Evolutionary conservation across 2,329 filamentous ascomycete genomes (phyloP).

Genomic region (Zymoseptoria tritici): DNA sequence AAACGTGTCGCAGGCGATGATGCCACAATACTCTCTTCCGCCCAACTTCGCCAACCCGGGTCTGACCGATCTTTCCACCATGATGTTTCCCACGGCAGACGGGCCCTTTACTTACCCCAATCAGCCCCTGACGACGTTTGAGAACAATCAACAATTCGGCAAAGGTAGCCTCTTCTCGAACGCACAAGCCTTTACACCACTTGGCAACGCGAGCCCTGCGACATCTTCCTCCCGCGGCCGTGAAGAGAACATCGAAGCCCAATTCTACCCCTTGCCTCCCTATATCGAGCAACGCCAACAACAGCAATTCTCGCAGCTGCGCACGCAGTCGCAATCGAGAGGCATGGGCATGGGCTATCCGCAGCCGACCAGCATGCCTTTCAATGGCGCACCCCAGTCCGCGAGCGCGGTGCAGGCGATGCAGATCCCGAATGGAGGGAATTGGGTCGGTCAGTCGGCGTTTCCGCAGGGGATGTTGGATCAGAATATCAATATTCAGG

Average conservation of each 20-base stretch:
- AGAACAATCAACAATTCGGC: constrained; percentile 36
- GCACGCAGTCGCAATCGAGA: constrained; percentile 15
- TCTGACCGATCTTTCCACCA: constrained; percentile 63
- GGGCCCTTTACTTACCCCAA: constrained; percentile 76
- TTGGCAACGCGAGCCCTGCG: constrained; percentile 9
- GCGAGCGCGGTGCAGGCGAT: constrained; percentile 11
- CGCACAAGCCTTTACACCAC: constrained; percentile 10
- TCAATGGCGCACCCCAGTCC: constrained; percentile 14
- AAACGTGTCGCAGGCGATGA: constrained; percentile 15
- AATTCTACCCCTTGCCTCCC: constrained; percentile 63
- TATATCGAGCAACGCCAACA: constrained; percentile 54
- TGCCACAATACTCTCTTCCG: constrained; percentile 19
- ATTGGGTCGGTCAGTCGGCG: constrained; percentile 15
- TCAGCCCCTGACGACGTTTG: constrained; percentile 58
- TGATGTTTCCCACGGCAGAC: constrained; percentile 66
- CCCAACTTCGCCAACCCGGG: constrained; percentile 33
- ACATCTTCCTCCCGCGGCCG: constrained; percentile 12
- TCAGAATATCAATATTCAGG: constrained; percentile 30
- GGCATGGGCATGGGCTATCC: constrained; percentile 10
- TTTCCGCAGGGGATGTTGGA: constrained; percentile 23
- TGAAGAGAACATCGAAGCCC: constrained; percentile 61
- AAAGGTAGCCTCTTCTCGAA: constrained; percentile 16
- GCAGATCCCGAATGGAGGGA: constrained; percentile 10
- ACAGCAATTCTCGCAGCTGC: constrained; percentile 13
- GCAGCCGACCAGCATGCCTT: constrained; percentile 11